Conservation (phyloP, 495 filamentous ascomycete genomes). For the Saxispiralis lemnorum region DNA sequence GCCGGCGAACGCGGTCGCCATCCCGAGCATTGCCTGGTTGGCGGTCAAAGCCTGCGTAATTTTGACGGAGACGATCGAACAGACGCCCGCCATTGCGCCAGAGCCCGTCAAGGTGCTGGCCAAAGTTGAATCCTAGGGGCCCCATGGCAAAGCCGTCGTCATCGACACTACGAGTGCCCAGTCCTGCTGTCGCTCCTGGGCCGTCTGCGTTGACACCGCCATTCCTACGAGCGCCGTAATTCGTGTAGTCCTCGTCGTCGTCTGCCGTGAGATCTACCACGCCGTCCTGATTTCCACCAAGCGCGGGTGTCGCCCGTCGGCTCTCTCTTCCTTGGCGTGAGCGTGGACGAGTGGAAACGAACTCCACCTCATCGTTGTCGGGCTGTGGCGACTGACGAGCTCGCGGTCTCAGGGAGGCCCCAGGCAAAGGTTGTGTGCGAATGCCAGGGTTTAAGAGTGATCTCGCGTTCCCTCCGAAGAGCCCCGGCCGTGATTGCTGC, state of each 20-base stretch:
- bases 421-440: neutral
- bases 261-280: slow-evolving; percentile 14
- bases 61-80: too few relatives aligned
- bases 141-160: neutral
- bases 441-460: neutral
- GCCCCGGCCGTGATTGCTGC: too few relatives aligned
- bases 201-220: slow-evolving; percentile 4
- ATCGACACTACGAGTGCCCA: slow-evolving; percentile 2
- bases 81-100: too few relatives aligned
- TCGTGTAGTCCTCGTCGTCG: slow-evolving; percentile 8
- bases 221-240: too few relatives aligned
- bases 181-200: slow-evolving; percentile 3
- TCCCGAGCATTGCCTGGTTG: too few relatives aligned
- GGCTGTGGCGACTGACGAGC: neutral
- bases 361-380: slow-evolving; percentile 9
- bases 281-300: neutral
- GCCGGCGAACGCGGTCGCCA: neutral
- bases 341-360: slow-evolving; percentile 6
- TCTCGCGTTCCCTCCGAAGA: too few relatives aligned
- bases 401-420: slow-evolving; percentile 3
- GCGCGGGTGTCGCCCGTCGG: slow-evolving; percentile 2
- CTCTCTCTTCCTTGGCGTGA: slow-evolving; percentile 1
- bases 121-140: neutral
- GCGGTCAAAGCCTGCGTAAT: too few relatives aligned
- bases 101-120: too few relatives aligned